A percentile compares a stretch with the other conserved stretches of the same genome.
Conservation (phyloP, 148 eudicot species). For the Diospyros kaki region DNA sequence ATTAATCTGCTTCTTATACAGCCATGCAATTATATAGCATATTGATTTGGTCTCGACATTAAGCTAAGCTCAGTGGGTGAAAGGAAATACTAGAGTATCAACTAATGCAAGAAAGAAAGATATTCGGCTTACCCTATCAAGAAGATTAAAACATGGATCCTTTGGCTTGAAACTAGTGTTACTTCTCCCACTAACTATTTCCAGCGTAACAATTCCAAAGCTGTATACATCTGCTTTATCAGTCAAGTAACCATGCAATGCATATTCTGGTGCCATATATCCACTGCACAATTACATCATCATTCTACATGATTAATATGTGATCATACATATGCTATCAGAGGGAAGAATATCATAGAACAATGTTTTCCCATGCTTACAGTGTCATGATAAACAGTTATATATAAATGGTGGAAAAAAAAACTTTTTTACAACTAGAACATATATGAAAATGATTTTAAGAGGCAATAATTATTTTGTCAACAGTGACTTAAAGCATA, state of each 20-base stretch:
- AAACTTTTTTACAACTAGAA: background rate
- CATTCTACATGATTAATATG: too few relatives aligned
- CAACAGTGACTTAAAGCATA: background rate
- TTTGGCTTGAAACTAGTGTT: constrained; percentile 23
- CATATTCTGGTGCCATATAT: constrained; percentile 57
- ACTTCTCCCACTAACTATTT: constrained; percentile 29
- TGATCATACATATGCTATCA: background rate
- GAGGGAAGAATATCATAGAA: background rate
- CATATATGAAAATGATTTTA: background rate
- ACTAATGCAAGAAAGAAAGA: background rate
- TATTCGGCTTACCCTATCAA: constrained; percentile 31
- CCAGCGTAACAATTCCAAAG: constrained; percentile 36
- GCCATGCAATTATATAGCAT: too few relatives aligned
- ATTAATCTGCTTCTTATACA: too few relatives aligned
- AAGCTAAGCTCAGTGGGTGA: background rate
- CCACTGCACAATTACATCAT: constrained; percentile 25
- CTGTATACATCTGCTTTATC: constrained; percentile 47
- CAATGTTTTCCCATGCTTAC: too few relatives aligned
- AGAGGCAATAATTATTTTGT: too few relatives aligned
- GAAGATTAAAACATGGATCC: constrained; percentile 27
- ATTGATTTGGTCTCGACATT: background rate
- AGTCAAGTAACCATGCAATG: constrained; percentile 40
- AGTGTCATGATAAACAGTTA: too few relatives aligned
- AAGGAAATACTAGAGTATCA: background rate
- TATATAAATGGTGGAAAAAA: background rate